phyloP scores from a whole-genome alignment of 2,329 filamentous ascomycete genomes.

The Remersonia thermophila region DNA sequence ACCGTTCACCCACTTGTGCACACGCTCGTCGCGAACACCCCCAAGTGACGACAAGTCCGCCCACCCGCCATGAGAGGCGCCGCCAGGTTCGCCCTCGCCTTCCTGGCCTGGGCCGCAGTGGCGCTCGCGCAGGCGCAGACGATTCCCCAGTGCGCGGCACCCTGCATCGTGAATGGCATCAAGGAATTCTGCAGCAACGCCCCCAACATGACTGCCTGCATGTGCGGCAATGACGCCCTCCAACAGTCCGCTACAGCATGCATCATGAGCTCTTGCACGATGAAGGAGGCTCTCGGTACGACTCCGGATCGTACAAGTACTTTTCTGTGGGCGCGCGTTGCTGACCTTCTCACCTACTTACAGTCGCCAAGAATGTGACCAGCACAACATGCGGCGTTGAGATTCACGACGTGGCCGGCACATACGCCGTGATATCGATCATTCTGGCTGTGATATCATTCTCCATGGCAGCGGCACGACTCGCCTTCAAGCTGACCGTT shows the following conservation, averaged over 20 bases:
- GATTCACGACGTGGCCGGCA: constrained; percentile 2
- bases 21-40: too few species aligned
- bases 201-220: constrained; percentile 2
- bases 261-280: constrained; percentile 5
- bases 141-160: constrained; percentile 2
- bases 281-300: constrained; percentile 7
- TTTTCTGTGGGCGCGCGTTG: neutral
- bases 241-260: constrained; percentile 1
- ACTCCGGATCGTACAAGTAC: neutral
- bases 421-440: constrained; percentile 12
- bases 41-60: neutral
- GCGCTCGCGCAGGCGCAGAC: constrained; percentile 3
- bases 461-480: constrained; percentile 3
- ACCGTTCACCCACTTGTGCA: too few species aligned
- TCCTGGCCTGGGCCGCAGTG: constrained; percentile 3
- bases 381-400: constrained; percentile 2
- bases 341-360: neutral
- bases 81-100: constrained; percentile 1
- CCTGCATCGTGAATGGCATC: constrained; percentile 2
- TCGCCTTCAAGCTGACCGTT: constrained; percentile 9
- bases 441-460: constrained; percentile 4
- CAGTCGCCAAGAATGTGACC: constrained; percentile 4
- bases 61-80: constrained; percentile 1
- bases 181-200: constrained; percentile 1
- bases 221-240: constrained; percentile 3